phyloP scores from a whole-genome alignment of 352 stramenopile species.

The Phytopythium boreale region DNA sequence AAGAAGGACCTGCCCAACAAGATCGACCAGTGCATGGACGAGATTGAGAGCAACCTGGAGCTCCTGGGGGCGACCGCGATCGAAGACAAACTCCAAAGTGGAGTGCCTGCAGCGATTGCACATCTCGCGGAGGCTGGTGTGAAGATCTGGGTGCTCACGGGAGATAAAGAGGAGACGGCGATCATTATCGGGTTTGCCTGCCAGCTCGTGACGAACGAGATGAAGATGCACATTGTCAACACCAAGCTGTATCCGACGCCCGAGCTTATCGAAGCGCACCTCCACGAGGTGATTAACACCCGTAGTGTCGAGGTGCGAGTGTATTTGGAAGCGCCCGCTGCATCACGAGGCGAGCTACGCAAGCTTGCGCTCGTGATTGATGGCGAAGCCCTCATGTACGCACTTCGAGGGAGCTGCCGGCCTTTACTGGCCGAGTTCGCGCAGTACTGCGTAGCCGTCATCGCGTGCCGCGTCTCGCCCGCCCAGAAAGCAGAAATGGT shows the following conservation, averaged over 20 bases:
- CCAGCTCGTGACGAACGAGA: slow-evolving; percentile 83
- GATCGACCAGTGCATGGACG: slow-evolving; percentile 78
- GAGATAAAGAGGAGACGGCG: slow-evolving; percentile 93
- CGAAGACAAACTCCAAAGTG: slow-evolving; percentile 92
- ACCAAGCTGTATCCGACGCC: slow-evolving; percentile 46
- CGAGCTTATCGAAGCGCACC: slow-evolving; percentile 42
- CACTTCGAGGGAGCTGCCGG: slow-evolving; percentile 38
- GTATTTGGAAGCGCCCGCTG: slow-evolving; percentile 43
- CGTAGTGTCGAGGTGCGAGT: slow-evolving; percentile 42
- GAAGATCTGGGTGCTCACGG: slow-evolving; percentile 94
- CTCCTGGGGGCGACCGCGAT: slow-evolving; percentile 91
- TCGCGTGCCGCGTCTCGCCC: slow-evolving; percentile 83
- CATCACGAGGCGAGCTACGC: slow-evolving; percentile 38
- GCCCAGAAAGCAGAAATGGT: slow-evolving; percentile 88
- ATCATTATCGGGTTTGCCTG: slow-evolving; percentile 94
- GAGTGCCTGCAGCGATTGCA: slow-evolving; percentile 86
- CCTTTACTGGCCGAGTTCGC: slow-evolving; percentile 57
- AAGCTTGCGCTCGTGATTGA: slow-evolving; percentile 80
- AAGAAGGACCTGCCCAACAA: slow-evolving; percentile 71
- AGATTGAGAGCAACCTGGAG: slow-evolving; percentile 80
- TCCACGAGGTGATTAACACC: slow-evolving; percentile 39
- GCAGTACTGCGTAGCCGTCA: slow-evolving; percentile 85
- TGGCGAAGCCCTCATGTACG: slow-evolving; percentile 65
- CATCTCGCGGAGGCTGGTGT: slow-evolving; percentile 84
- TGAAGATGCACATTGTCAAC: slow-evolving; percentile 72